Conservation (phyloP, 2,329 filamentous ascomycete species). For the Ophiostoma pallidulum region DNA sequence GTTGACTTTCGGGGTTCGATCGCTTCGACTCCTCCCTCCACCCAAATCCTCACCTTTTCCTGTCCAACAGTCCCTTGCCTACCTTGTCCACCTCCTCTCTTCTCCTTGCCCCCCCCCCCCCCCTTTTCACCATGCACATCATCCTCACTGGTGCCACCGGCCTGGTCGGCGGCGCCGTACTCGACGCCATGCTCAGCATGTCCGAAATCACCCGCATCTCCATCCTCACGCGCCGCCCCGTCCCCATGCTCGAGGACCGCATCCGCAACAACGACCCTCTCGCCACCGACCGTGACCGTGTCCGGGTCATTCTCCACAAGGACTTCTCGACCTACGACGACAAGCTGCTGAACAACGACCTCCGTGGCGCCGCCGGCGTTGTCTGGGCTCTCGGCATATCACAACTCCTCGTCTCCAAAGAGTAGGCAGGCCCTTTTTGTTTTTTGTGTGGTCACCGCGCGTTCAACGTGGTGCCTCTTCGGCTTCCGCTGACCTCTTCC, state of each 20-base stretch:
- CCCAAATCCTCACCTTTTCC: too few relatives aligned
- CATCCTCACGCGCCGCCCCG: constrained; percentile 56
- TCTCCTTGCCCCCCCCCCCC: neutral
- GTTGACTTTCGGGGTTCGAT: too few relatives aligned
- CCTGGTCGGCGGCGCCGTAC: constrained; percentile 50
- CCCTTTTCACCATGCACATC: constrained; percentile 47
- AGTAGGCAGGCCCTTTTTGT: constrained; percentile 31
- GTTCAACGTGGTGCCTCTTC: neutral
- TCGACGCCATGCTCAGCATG: constrained; percentile 52
- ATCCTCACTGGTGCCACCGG: constrained; percentile 62
- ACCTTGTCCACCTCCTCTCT: neutral
- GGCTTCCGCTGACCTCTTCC: neutral
- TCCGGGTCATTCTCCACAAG: constrained; percentile 57
- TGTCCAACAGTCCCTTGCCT: too few relatives aligned
- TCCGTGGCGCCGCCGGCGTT: constrained; percentile 56
- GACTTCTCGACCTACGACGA: constrained; percentile 55
- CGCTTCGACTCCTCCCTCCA: too few relatives aligned
- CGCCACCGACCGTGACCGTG: constrained; percentile 28
- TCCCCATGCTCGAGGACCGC: constrained; percentile 46
- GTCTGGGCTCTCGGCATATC: constrained; percentile 67
- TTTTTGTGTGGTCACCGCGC: neutral
- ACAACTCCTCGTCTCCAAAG: constrained; percentile 47
- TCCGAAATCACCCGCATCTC: constrained; percentile 53
- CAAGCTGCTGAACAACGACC: constrained; percentile 41
- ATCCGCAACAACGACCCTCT: constrained; percentile 38